Base-by-base conservation (phyloP, 257 asterid species). In the Petunia secreta region DNA sequence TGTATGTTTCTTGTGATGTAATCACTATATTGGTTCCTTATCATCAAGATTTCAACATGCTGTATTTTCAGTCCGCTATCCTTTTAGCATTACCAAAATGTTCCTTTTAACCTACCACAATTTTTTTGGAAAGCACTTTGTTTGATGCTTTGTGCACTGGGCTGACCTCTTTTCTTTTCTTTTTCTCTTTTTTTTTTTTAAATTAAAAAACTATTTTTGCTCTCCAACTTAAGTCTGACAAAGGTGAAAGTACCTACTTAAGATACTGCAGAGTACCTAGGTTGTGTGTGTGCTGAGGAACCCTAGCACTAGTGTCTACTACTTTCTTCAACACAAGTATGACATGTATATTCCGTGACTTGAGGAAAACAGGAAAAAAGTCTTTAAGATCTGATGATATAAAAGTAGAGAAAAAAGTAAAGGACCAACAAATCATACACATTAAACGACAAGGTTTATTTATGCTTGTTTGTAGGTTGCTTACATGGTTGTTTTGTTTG, bases 21-120 rank as follows among this genome's bases (percentile, higher is more conserved):
- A 64, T 64, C 39, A 48, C 52, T 66, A 16, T 6, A n/a, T 6
- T 66, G 36, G 48, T 5, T 25, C 71, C 75, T 43, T 67, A 3
- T 43, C 37, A 6, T 67, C 55, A 67, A 67, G 54, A 15, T 43
- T n/a, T 67, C 55, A 67, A 67, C 75, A 15, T 43, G 75, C 15
- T n/a, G 8, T 54, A 40, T 43, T 7, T 41, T 3, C 43, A 41
- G 50, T 39, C 36, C 6, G 0, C 50, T 41, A 67, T 67, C 39
- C 8, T 15, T 67, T 15, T n/a, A 15, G 37, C 41, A 48, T 67
- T 43, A 43, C 75, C 38, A 67, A 67, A 43, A 43, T 67, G 53
- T 43, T n/a, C 53, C 38, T 67, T 25, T 40, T 6, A 40, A 65
- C 36, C 40, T 6, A 14, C 4, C 0, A 50, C 54, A 41, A 39